These are phyloP conservation scores for Tilletia caries DNA, from an alignment of 1,284 basidiomycete species.

Conservation along the genomic window DNA sequence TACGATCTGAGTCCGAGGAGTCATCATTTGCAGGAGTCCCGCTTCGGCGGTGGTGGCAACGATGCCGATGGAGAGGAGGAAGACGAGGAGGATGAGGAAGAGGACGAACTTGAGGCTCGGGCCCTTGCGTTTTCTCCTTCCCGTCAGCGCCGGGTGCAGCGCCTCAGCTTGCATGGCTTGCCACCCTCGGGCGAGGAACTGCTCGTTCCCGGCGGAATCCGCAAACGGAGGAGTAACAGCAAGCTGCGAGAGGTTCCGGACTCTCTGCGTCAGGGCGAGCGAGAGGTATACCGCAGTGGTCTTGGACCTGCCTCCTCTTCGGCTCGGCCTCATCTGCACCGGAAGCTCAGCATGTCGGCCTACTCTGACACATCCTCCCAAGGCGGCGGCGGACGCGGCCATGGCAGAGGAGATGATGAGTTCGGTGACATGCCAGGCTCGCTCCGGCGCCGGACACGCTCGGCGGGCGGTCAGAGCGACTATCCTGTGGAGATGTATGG, in stretches of 20 bases:
- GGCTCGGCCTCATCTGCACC: background rate
- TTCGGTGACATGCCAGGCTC: constrained; percentile 25
- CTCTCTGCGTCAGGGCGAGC: background rate
- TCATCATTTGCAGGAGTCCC: background rate
- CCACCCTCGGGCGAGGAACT: constrained; percentile 19
- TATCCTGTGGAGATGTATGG: constrained; percentile 36
- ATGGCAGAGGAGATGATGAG: constrained; percentile 13
- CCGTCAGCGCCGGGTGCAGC: constrained; percentile 4
- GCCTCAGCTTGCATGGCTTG: background rate
- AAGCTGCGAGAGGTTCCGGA: background rate
- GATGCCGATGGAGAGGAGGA: constrained; percentile 18
- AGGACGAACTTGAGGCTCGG: constrained; percentile 25
- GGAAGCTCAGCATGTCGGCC: background rate
- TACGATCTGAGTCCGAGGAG: constrained; percentile 18
- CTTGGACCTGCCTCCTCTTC: background rate
- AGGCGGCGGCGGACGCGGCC: background rate
- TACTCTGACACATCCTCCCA: background rate
- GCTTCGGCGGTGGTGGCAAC: constrained; percentile 8
- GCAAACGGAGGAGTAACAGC: background rate
- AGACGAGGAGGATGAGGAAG: constrained; percentile 22
- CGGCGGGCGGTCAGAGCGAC: constrained; percentile 32
- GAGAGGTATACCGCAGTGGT: constrained; percentile 16
- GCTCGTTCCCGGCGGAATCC: constrained; percentile 20
- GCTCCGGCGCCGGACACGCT: background rate
- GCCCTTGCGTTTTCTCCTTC: constrained; percentile 20